Conservation (phyloP, 73 alveolate species). For the Paramecium sexaurelia region DNA sequence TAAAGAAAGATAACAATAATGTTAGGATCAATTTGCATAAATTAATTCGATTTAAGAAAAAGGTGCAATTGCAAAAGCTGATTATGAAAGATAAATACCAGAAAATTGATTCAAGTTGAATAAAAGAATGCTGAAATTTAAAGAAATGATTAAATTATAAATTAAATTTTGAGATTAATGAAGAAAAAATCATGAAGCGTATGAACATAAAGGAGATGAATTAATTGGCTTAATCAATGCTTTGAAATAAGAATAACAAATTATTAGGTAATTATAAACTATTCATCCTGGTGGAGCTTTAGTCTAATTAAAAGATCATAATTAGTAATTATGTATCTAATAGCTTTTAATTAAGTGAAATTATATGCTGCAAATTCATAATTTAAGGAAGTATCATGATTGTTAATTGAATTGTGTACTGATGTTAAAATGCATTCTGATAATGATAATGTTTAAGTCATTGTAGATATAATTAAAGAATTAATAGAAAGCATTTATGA, state of each 20-base stretch:
- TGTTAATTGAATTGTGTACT: conserved; percentile 24
- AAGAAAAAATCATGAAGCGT: not conserved
- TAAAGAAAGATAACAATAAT: conserved; percentile 21
- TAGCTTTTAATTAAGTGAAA: not conserved
- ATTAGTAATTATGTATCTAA: not conserved
- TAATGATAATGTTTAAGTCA: conserved; percentile 38
- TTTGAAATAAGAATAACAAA: not conserved
- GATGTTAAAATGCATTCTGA: conserved; percentile 50
- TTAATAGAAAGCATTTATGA: conserved; percentile 36
- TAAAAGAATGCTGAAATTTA: not conserved
- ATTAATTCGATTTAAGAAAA: conserved; percentile 1
- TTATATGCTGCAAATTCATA: conserved; percentile 3
- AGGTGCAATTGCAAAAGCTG: not conserved
- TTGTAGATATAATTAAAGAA: conserved; percentile 12
- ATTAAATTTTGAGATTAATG: not conserved
- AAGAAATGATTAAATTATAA: conserved; percentile 7
- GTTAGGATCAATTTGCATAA: not conserved
- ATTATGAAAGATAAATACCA: conserved; percentile 31
- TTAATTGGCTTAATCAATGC: not conserved
- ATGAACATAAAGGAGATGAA: conserved; percentile 29
- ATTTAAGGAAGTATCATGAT: not conserved
- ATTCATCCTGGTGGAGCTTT: conserved; percentile 42
- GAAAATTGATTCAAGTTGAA: not conserved
- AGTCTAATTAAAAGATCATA: conserved; percentile 38
- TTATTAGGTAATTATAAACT: conserved; percentile 32